These are phyloP conservation scores for Carpediemonas membranifera DNA, from an alignment of 78 protist genomes.

Conservation along the genomic window DNA sequence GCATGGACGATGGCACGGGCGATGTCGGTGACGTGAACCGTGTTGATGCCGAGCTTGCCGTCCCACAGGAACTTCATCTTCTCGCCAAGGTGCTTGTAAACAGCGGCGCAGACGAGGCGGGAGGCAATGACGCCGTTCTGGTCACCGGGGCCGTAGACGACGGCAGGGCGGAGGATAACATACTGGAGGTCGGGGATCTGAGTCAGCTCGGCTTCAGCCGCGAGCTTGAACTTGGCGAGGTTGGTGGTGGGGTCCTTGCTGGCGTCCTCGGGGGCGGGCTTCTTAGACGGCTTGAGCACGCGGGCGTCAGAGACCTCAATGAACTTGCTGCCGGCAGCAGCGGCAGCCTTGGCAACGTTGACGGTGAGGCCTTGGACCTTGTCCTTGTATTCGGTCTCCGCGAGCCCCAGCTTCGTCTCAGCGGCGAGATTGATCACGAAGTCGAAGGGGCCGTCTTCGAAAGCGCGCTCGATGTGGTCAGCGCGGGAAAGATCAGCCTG, in stretches of 20 bases:
- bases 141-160: constrained; percentile 86
- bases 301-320: constrained; percentile 79
- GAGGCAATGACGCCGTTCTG: constrained; percentile 73
- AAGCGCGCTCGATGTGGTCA: not conserved
- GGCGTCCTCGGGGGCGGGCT: constrained; percentile 48
- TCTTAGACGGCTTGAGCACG: constrained; percentile 62
- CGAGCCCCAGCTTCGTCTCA: constrained; percentile 69
- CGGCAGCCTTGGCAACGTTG: constrained; percentile 34
- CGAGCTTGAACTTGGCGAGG: constrained; percentile 46
- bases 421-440: constrained; percentile 75
- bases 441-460: constrained; percentile 43
- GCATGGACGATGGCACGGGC: constrained; percentile 43
- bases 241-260: constrained; percentile 65
- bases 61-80: constrained; percentile 77
- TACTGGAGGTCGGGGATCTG: not conserved
- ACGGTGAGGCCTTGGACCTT: constrained; percentile 34
- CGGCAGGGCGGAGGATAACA: constrained; percentile 75
- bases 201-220: constrained; percentile 60
- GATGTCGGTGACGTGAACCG: constrained; percentile 86
- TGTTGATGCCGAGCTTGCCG: constrained; percentile 61
- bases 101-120: constrained; percentile 75
- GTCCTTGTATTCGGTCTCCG: constrained; percentile 58
- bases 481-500: constrained; percentile 57
- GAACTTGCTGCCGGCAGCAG: constrained; percentile 55
- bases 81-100: constrained; percentile 66